Evolutionary conservation across 352 stramenopile species (phyloP), one percentile per base, ranked within the genome.

Genomic region (Pythium utonaiense): DNA sequence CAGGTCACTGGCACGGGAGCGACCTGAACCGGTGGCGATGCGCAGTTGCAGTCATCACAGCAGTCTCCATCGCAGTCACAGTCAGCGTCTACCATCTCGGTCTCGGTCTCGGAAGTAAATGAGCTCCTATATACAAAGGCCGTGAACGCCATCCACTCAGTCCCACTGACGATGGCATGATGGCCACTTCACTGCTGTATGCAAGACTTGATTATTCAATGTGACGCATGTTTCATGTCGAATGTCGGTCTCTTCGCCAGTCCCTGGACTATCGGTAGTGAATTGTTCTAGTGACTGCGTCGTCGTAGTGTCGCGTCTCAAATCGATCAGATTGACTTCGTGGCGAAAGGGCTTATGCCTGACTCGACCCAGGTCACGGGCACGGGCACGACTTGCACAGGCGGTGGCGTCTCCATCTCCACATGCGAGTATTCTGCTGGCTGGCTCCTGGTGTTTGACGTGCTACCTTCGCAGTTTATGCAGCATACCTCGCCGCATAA

Each of bases 121-220:
- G 25, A 57, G 27, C 61, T 69, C 6, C 44, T 69, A 33, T 55
- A 69, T 40, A 36, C 50, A n/a, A 64, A 57, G 24, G 62, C 56
- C 2, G n/a, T 69, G 22, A 50, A 53, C 50, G 62, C 54, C 3
- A 57, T 64, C 7, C 64, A 64, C 48, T 68, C 24, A 66, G 33
- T 12, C n/a, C 14, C 28, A 33, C 9, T 33, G 5, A 33, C 9
- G 28, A 10, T 5, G 28, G 28, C 28, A 33, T 5, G 28, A 33
- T 9, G 28, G 28, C n/a, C 9, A 9, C 28, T 33, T 33, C 28
- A 33, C 28, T 10, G 28, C 5, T n/a, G n/a, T n/a, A n/a, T n/a
- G 28, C n/a, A n/a, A 33, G 5, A 33, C 5, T 5, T 9, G 28
- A 33, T 33, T 33, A 9, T 33, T 33, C 28, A 33, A 33, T 33